Conservation (phyloP, 2,329 filamentous ascomycete genomes). For the Chaetomium sp. region DNA sequence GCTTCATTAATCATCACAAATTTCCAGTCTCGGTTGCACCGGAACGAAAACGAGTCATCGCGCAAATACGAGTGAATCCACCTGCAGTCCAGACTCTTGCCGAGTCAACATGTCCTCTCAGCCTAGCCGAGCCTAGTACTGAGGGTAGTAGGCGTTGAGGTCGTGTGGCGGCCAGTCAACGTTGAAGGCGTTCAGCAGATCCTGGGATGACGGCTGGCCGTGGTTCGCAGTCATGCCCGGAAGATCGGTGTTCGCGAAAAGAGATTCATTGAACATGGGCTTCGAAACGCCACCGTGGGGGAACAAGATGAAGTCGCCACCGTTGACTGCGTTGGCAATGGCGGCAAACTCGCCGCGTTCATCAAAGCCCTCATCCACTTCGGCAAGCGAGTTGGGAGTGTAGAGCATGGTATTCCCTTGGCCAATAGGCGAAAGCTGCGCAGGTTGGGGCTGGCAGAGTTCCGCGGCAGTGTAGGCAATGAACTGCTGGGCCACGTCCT, state of each 20-base stretch:
- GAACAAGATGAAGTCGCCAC: slow-evolving; percentile 68
- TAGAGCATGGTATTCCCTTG: slow-evolving; percentile 70
- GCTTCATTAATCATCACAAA: slow-evolving; percentile 33
- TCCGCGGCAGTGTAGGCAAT: slow-evolving; percentile 44
- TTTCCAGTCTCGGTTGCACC: not conserved
- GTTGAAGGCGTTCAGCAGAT: slow-evolving; percentile 47
- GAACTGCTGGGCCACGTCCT: slow-evolving; percentile 49
- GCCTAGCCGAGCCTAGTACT: slow-evolving; percentile 13
- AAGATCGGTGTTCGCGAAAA: slow-evolving; percentile 51
- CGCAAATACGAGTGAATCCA: not conserved
- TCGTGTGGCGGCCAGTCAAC: slow-evolving; percentile 46
- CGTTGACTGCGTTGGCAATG: slow-evolving; percentile 40
- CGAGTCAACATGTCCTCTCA: no score
- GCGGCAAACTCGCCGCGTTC: slow-evolving; percentile 50
- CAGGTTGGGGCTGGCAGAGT: slow-evolving; percentile 44
- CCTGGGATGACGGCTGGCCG: slow-evolving; percentile 55
- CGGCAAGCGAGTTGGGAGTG: slow-evolving; percentile 63
- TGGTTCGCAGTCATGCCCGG: slow-evolving; percentile 55
- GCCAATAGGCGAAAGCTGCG: slow-evolving; percentile 68
- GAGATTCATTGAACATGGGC: slow-evolving; percentile 45
- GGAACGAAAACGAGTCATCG: slow-evolving; percentile 10
- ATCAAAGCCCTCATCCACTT: slow-evolving; percentile 67
- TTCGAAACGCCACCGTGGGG: slow-evolving; percentile 47
- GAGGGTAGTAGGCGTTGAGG: slow-evolving; percentile 24
- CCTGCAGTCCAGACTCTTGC: not conserved